phyloP scores from a whole-genome alignment of 2,329 filamentous ascomycete genomes.

The Ascochyta lentis region DNA sequence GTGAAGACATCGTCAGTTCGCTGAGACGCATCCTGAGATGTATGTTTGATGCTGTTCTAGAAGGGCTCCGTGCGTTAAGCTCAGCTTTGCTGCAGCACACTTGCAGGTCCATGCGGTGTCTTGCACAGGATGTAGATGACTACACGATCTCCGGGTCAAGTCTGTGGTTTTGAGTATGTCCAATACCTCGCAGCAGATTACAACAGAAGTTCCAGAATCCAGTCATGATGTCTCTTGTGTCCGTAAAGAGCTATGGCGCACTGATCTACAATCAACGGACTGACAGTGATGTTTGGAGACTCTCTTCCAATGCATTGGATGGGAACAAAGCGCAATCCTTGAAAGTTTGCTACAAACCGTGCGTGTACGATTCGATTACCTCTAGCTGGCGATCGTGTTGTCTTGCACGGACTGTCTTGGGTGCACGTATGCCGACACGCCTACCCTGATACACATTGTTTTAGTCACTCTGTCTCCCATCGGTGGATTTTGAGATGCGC shows the following conservation, averaged over 20 bases:
- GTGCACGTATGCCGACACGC: conserved; percentile 1
- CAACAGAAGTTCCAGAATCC: no score
- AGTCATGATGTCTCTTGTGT: no score
- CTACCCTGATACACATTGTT: not conserved
- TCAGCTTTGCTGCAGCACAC: conserved; percentile 5
- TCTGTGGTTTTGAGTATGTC: no score
- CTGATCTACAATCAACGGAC: no score
- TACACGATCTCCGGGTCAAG: no score
- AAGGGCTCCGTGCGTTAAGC: not conserved
- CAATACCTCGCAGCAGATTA: no score
- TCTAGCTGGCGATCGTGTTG: not conserved
- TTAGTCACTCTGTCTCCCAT: not conserved
- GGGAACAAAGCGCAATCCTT: not conserved
- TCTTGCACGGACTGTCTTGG: not conserved
- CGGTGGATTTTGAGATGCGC: no score
- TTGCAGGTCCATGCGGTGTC: not conserved
- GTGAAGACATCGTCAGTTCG: not conserved
- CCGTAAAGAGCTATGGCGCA: no score
- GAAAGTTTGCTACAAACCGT: not conserved
- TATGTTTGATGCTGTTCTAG: not conserved
- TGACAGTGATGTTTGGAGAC: no score
- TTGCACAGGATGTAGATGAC: not conserved
- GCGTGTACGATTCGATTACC: not conserved
- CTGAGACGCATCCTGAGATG: not conserved
- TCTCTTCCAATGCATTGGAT: not conserved